phyloP scores from a whole-genome alignment of 164 flowering plant species.

The Santalum album region DNA sequence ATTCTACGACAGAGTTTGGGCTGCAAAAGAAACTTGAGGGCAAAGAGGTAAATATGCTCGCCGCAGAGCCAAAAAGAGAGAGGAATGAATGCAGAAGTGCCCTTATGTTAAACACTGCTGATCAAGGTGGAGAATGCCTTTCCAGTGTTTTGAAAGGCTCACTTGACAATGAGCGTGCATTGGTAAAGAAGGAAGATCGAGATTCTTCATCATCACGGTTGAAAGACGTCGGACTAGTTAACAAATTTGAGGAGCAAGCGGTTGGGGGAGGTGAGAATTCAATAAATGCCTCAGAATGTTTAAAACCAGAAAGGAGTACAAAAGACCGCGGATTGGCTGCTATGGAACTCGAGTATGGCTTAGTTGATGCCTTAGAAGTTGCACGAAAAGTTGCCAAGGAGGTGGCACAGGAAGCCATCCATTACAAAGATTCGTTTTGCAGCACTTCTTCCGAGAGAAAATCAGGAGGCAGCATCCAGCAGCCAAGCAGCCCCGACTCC shows the following conservation, averaged over 20 bases:
- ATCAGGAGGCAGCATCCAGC: slow-evolving; percentile 26
- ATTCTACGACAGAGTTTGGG: slow-evolving; percentile 13
- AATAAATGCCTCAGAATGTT: slow-evolving; percentile 14
- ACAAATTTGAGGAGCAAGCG: slow-evolving; percentile 16
- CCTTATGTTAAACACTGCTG: slow-evolving; percentile 5
- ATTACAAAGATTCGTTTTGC: slow-evolving; percentile 41
- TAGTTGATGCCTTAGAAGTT: slow-evolving; percentile 74
- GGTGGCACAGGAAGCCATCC: slow-evolving; percentile 61
- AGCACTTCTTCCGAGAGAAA: slow-evolving; percentile 52
- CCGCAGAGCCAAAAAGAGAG: slow-evolving; percentile 20
- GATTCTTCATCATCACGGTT: slow-evolving; percentile 19
- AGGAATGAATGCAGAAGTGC: slow-evolving; percentile 12
- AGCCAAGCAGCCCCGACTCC: slow-evolving; percentile 53
- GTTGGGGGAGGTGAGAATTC: slow-evolving; percentile 20
- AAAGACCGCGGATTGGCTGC: slow-evolving; percentile 25
- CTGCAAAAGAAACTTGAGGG: slow-evolving; percentile 12
- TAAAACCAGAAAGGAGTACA: slow-evolving; percentile 14
- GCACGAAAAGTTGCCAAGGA: slow-evolving; percentile 77
- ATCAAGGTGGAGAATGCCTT: slow-evolving; percentile 17
- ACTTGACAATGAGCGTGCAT: slow-evolving; percentile 12
- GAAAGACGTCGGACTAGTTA: slow-evolving; percentile 17
- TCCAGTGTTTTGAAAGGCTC: slow-evolving; percentile 14
- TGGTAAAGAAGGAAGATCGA: slow-evolving; percentile 16
- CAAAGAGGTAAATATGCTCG: slow-evolving; percentile 10
- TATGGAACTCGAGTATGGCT: slow-evolving; percentile 58